Conservation (phyloP, 345 rosid genomes). For the Viola odorata region DNA sequence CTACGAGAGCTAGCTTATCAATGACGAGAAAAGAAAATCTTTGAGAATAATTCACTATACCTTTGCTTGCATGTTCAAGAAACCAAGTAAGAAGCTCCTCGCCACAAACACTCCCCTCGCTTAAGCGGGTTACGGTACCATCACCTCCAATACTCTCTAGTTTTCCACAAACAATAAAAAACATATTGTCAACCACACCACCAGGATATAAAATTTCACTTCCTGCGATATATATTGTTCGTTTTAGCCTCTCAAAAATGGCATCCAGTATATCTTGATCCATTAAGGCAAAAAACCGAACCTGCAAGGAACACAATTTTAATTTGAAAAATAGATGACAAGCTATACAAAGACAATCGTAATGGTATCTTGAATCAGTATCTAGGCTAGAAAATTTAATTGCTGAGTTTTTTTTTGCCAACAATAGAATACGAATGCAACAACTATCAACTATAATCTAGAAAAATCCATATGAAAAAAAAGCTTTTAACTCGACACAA, state of each 20-base stretch:
- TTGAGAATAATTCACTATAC: constrained; percentile 26
- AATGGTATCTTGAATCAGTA: no score
- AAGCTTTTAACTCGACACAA: neutral
- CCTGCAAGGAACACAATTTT: constrained; percentile 32
- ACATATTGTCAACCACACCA: constrained; percentile 69
- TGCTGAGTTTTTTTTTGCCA: no score
- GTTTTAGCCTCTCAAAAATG: constrained; percentile 67
- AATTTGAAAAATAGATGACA: neutral
- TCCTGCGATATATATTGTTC: constrained; percentile 57
- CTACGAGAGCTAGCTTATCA: neutral
- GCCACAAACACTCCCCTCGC: constrained; percentile 74
- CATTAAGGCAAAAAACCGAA: constrained; percentile 64
- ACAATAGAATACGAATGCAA: no score
- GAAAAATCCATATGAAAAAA: neutral
- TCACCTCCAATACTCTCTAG: constrained; percentile 65
- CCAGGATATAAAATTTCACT: constrained; percentile 52
- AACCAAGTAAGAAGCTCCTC: constrained; percentile 94
- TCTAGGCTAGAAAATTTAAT: no score
- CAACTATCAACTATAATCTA: no score
- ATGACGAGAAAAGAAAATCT: no score
- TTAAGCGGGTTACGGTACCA: constrained; percentile 33
- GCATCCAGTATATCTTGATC: constrained; percentile 65
- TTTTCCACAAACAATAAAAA: constrained; percentile 80
- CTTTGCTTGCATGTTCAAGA: constrained; percentile 65
- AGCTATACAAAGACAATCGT: neutral